Evolutionary conservation across 495 filamentous ascomycete genomes (phyloP).

Genomic region (Penicillium robsamsonii): DNA sequence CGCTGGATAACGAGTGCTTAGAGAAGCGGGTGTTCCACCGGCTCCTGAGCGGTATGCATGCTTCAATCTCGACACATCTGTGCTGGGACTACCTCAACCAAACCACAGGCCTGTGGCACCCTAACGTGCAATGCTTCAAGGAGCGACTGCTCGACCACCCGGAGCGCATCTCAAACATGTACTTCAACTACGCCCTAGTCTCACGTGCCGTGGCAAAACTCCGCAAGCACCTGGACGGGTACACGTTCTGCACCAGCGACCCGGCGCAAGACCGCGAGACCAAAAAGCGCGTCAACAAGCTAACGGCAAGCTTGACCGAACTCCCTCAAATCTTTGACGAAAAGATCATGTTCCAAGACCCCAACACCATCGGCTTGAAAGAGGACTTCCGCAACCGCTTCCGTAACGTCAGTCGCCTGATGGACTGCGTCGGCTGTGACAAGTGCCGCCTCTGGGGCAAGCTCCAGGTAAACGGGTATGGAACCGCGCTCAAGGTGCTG

Average conservation of each 20-base stretch:
- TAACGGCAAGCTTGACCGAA: conserved; percentile 63
- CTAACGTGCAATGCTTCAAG: conserved; percentile 88
- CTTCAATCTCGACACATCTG: conserved; percentile 90
- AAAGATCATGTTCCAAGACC: conserved; percentile 79
- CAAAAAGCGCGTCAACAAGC: conserved; percentile 69
- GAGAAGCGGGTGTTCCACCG: conserved; percentile 98
- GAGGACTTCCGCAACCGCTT: conserved; percentile 98
- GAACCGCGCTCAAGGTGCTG: conserved; percentile 89
- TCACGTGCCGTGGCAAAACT: conserved; percentile 88
- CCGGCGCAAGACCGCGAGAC: conserved; percentile 72
- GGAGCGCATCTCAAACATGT: conserved; percentile 93
- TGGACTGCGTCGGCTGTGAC: conserved; percentile 99
- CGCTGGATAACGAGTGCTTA: conserved; percentile 84
- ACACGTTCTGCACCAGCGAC: conserved; percentile 92
- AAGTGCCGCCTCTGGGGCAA: conserved; percentile 99
- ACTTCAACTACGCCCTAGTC: conserved; percentile 96
- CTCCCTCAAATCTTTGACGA: conserved; percentile 88
- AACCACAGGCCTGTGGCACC: conserved; percentile 89
- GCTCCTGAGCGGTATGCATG: conserved; percentile 95
- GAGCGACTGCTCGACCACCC: conserved; percentile 77
- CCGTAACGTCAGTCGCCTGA: conserved; percentile 89
- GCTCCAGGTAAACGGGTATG: conserved; percentile 93
- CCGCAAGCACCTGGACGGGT: conserved; percentile 74
- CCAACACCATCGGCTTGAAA: conserved; percentile 70
- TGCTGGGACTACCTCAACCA: conserved; percentile 98